These are phyloP conservation scores for Sarcodon aspratus DNA, from an alignment of 768 basidiomycete genomes.

Conservation along the genomic window DNA sequence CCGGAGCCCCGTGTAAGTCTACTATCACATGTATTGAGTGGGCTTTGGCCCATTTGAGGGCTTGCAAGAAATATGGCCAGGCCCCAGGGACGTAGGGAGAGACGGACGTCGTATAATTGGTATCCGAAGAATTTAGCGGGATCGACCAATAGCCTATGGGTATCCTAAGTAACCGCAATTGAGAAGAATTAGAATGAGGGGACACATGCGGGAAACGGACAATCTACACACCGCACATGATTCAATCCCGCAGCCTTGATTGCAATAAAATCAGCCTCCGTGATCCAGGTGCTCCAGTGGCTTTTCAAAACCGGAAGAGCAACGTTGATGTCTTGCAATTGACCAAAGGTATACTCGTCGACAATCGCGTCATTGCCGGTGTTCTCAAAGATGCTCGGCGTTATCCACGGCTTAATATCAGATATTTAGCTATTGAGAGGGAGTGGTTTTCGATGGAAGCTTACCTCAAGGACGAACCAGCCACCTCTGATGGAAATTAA, in stretches of 20 bases:
- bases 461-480: slow-evolving; percentile 52
- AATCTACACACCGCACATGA: slow-evolving; percentile 45
- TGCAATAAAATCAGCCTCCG: slow-evolving; percentile 55
- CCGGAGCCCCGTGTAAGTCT: slow-evolving; percentile 69
- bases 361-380: slow-evolving; percentile 44
- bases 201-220: not conserved
- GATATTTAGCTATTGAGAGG: not conserved
- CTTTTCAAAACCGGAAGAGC: slow-evolving; percentile 32
- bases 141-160: slow-evolving; percentile 74
- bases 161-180: slow-evolving; percentile 28
- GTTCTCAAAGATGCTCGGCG: slow-evolving; percentile 58
- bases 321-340: slow-evolving; percentile 31
- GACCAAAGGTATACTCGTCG: slow-evolving; percentile 54
- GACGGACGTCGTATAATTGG: slow-evolving; percentile 29
- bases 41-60: slow-evolving; percentile 51
- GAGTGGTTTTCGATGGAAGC: not conserved
- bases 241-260: slow-evolving; percentile 60
- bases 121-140: slow-evolving; percentile 46
- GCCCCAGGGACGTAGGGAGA: slow-evolving; percentile 52
- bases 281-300: slow-evolving; percentile 60
- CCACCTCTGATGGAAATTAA: slow-evolving; percentile 31
- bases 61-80: slow-evolving; percentile 54
- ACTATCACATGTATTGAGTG: slow-evolving; percentile 59
- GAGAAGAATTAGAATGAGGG: not conserved
- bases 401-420: slow-evolving; percentile 57